Base-by-base conservation (phyloP, 306 rosid genomes). In the Quercus gilva region DNA sequence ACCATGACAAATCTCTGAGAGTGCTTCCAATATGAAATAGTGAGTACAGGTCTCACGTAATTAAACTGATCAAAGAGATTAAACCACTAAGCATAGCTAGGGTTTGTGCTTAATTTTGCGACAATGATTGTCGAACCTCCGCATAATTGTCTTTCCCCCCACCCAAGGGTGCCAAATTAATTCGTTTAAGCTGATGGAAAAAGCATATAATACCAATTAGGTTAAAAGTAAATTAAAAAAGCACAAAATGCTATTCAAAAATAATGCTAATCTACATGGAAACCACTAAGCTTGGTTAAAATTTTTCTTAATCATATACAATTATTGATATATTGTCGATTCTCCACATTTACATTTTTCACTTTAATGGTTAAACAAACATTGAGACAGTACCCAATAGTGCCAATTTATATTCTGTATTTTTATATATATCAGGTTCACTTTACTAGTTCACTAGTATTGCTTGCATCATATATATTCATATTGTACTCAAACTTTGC, bases 221-320 rank as follows among this genome's bases (percentile, higher is more conserved):
- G 2, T 26, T 28, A 3, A 49, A 3, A 49, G 17, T 14, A 6
- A 31, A 65, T 6, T 7, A 25, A 25, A 31, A 8, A 33, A 18
- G n/a, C 41, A 63, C n/a, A 67, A 18, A 19, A 33, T 31, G 2
- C 5, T 1, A 18, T 6, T 18, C 1, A 68, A 18, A 67, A 65
- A 21, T 37, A 74, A 73, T 55, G 74, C 3, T 82, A 65, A 77
- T 77, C 82, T 77, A 75, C 76, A 55, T 64, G 78, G 71, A 55
- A 77, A 56, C 76, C 79, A 73, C 79, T 73, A 81, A 6, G 26
- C 8, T 49, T 11, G 15, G 1, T 13, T 17, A 41, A 41, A 41
- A 31, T 0, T 28, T 20, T 65, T 11, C 55, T 45, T 55, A 77
- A 77, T 78, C 77, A 58, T 78, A 64, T 76, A 74, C 45, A 41